These are phyloP conservation scores for Gremmenia infestans DNA, from an alignment of 2,329 filamentous ascomycete genomes.

Conservation along the genomic window DNA sequence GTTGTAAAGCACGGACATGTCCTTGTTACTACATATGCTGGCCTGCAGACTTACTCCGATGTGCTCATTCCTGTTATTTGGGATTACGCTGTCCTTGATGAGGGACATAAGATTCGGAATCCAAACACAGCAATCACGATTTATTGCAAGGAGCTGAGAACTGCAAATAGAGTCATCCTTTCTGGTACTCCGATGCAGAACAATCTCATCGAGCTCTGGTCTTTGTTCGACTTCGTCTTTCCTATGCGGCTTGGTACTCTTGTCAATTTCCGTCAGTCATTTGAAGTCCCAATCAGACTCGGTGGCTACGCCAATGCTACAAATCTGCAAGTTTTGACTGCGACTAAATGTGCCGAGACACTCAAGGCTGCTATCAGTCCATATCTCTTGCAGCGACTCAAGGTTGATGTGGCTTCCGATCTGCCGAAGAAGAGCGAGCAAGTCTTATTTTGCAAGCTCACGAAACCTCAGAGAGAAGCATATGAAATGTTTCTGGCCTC, in stretches of 20 bases:
- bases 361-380: slow-evolving; percentile 91
- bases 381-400: slow-evolving; percentile 87
- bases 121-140: slow-evolving; percentile 93
- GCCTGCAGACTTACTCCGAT: slow-evolving; percentile 86
- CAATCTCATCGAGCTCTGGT: slow-evolving; percentile 92
- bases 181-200: slow-evolving; percentile 98
- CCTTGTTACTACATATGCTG: slow-evolving; percentile 91
- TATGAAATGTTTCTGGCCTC: slow-evolving; percentile 81
- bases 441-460: slow-evolving; percentile 92
- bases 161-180: slow-evolving; percentile 83
- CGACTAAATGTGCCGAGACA: slow-evolving; percentile 88
- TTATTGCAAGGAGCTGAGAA: slow-evolving; percentile 89
- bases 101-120: slow-evolving; percentile 97
- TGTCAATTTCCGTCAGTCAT: slow-evolving; percentile 83
- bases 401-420: slow-evolving; percentile 89
- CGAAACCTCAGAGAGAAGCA: slow-evolving; percentile 67
- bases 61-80: slow-evolving; percentile 78
- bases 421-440: slow-evolving; percentile 94
- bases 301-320: slow-evolving; percentile 95
- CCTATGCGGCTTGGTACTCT: slow-evolving; percentile 92
- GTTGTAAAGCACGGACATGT: slow-evolving; percentile 85
- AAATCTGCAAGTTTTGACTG: slow-evolving; percentile 90
- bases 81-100: slow-evolving; percentile 91
- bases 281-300: slow-evolving; percentile 88
- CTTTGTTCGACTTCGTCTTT: slow-evolving; percentile 94